Conservation (phyloP, 305 asterid genomes). For the Lippia alba region DNA sequence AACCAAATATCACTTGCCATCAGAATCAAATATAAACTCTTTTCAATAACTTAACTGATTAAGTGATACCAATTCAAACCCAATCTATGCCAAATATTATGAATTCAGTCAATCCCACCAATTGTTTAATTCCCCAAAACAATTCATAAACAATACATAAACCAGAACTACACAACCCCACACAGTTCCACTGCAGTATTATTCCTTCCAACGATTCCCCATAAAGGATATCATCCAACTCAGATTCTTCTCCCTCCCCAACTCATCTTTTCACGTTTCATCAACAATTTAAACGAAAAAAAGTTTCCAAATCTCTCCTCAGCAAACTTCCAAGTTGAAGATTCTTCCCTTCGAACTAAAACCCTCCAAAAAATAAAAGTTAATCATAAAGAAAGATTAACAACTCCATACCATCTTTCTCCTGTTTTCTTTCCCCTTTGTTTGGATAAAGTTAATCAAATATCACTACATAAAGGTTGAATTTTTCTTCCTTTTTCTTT, state of each 20-base stretch:
- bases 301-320: conserved; percentile 19
- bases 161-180: conserved; percentile 34
- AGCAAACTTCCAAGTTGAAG: conserved; percentile 38
- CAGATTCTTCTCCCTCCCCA: conserved; percentile 31
- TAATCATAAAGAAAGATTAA: conserved; percentile 18
- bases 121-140: conserved; percentile 23
- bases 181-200: conserved; percentile 35
- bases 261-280: conserved; percentile 20
- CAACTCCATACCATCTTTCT: conserved; percentile 40
- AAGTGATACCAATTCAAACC: no score
- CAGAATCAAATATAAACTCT: no score
- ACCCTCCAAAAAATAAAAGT: conserved; percentile 11
- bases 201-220: conserved; percentile 41
- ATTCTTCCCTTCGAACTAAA: conserved; percentile 29
- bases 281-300: conserved; percentile 6
- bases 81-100: no score
- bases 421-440: no score
- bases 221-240: conserved; percentile 43
- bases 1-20: no score
- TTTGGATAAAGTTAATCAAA: no score
- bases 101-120: conserved; percentile 36
- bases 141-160: conserved; percentile 23
- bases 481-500: neutral
- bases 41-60: no score
- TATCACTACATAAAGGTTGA: conserved; percentile 25